Percentiles rank a stretch among this genome's conserved stretches.
These are phyloP conservation scores for Candida sakaeoensis DNA, from an alignment of 805 yeast genomes.

Conservation along the genomic window DNA sequence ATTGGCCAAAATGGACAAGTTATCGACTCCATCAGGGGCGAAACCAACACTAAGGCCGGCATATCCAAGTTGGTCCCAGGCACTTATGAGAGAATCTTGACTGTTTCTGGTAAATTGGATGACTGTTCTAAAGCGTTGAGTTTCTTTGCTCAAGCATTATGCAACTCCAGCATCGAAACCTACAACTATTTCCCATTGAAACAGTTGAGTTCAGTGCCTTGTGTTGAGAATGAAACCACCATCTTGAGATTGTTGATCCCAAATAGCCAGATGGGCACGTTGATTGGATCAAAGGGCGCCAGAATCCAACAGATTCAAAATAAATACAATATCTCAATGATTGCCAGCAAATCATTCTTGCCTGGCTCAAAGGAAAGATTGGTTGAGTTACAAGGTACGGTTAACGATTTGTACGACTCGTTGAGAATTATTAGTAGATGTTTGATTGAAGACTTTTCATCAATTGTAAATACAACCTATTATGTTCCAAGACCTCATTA, in stretches of 20 bases:
- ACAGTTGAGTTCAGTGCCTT: conserved; percentile 51
- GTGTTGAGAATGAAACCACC: conserved; percentile 48
- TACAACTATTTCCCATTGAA: conserved; percentile 59
- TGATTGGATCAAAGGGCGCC: conserved; percentile 80
- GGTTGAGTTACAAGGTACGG: conserved; percentile 82
- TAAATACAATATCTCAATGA: conserved; percentile 67
- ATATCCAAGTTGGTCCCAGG: conserved; percentile 78
- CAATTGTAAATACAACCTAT: conserved; percentile 59
- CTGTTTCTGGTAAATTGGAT: conserved; percentile 70
- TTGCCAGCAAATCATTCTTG: conserved; percentile 80
- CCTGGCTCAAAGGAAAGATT: conserved; percentile 81
- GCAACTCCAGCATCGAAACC: conserved; percentile 36
- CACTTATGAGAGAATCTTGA: conserved; percentile 76
- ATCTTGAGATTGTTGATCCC: conserved; percentile 72
- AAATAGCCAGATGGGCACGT: conserved; percentile 82
- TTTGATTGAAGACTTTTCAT: conserved; percentile 69
- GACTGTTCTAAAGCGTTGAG: conserved; percentile 68
- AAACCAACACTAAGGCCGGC: conserved; percentile 79
- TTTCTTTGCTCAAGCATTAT: conserved; percentile 62
- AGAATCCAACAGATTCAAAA: conserved; percentile 79
- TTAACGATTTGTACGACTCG: conserved; percentile 56
- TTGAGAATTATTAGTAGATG: conserved; percentile 62
- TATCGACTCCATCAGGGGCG: conserved; percentile 70
- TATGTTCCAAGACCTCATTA: conserved; percentile 49
- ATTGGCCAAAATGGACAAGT: conserved; percentile 83